phyloP scores from a whole-genome alignment of 768 basidiomycete genomes.

The Mycena crocata region DNA sequence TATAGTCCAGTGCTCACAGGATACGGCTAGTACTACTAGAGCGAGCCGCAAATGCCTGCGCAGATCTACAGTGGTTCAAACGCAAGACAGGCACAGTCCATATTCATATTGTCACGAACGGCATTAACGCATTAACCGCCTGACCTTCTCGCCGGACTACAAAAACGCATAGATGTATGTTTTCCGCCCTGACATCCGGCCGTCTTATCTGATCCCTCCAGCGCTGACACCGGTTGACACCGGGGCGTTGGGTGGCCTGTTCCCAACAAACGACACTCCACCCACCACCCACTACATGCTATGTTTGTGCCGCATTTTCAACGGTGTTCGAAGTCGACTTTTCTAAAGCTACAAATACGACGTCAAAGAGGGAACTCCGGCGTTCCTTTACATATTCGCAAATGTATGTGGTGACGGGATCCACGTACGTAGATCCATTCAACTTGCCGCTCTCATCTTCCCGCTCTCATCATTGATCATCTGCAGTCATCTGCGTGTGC shows the following conservation, averaged over 20 bases:
- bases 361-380: neutral
- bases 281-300: too few relatives aligned
- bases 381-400: neutral
- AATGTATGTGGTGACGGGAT: too few relatives aligned
- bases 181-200: neutral
- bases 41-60: slow-evolving; percentile 69
- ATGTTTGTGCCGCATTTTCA: neutral
- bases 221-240: slow-evolving; percentile 3
- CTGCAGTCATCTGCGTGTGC: too few relatives aligned
- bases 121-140: slow-evolving; percentile 77
- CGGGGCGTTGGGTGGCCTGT: neutral
- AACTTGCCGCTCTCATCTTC: too few relatives aligned
- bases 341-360: neutral
- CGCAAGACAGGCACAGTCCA: slow-evolving; percentile 70
- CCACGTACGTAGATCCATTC: too few relatives aligned
- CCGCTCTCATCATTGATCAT: too few relatives aligned
- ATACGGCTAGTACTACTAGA: slow-evolving; percentile 71
- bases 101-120: slow-evolving; percentile 78
- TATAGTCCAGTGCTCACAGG: slow-evolving; percentile 44
- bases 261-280: neutral
- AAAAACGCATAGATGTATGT: slow-evolving; percentile 67
- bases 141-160: slow-evolving; percentile 75
- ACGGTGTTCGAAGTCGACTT: neutral
- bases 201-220: neutral
- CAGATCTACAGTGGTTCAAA: slow-evolving; percentile 84